Base-by-base conservation (phyloP, 352 stramenopile species). In the Elongisporangium prolatum region DNA sequence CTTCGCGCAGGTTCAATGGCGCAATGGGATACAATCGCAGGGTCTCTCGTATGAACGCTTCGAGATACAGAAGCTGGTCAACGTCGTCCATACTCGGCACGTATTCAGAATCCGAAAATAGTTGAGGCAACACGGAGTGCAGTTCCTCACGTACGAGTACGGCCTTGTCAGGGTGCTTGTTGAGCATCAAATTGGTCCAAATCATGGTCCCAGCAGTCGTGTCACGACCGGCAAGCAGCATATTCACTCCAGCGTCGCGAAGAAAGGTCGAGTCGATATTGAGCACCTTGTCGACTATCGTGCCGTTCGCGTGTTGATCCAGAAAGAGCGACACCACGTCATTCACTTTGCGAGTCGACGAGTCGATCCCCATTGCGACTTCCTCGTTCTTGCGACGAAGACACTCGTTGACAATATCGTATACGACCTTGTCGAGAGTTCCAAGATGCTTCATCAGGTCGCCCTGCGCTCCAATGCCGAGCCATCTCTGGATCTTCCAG, bases 151-250 rank as follows among this genome's bases (percentile, higher is more conserved):
- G 68, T 1, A 91, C 67, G 5, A 64, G 70, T 48, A 77, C 67
- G 0, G 87, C 68, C 2, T 63, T 50, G 24, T 34, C 24, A 3
- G 80, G 84, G 56, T 92, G 38, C 22, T 71, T 69, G 2, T 58
- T 72, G 18, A 94, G 60, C 28, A 86, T 83, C 51, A 88, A 76
- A 4, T 94, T 44, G 6, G 87, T 63, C 87, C 87, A 95, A 25
- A 49, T 52, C 7, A 88, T 54, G 2, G 73, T 61, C 50, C 67
- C 66, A 1, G 75, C 68, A 0, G 77, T 85, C 10, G 77, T 85
- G 59, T 88, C 76, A 10, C 77, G 60, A 20, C 77, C 77, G 22
- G 73, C 76, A 28, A 88, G 54, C n/a, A 88, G 48, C 51, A 88
- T 77, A 48, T 67, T 75, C 21, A 88, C 69, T 21, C 79, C 67